Conservation (phyloP, 2,329 filamentous ascomycete genomes). For the Didymella lethalis region DNA sequence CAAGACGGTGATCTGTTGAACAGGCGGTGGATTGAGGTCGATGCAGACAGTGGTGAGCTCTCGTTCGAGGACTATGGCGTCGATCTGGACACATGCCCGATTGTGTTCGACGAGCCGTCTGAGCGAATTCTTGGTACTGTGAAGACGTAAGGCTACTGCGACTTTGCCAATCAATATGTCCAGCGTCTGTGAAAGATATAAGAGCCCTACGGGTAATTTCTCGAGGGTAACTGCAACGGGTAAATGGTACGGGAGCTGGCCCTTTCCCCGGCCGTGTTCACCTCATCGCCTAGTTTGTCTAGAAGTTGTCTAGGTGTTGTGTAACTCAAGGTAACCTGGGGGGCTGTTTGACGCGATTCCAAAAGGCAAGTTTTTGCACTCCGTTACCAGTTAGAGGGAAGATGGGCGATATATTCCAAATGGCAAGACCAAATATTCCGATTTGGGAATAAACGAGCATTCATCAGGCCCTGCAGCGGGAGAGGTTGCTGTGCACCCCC, state of each 20-base stretch:
- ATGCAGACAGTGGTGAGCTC: constrained; percentile 22
- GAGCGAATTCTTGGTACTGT: constrained; percentile 21
- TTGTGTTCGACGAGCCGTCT: constrained; percentile 24
- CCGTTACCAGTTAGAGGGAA: not conserved
- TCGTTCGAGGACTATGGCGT: constrained; percentile 30
- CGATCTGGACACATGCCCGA: constrained; percentile 22
- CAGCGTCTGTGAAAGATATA: not conserved
- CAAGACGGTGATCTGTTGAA: constrained; percentile 33
- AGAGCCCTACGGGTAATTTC: not conserved
- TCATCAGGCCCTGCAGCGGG: too few relatives aligned
- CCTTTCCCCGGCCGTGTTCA: not conserved
- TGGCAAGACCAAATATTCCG: not conserved
- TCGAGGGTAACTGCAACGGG: not conserved
- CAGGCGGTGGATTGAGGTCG: constrained; percentile 30
- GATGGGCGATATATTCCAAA: not conserved
- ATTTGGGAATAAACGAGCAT: too few relatives aligned
- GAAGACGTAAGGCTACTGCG: not conserved
- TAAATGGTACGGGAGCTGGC: not conserved
- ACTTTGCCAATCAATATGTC: not conserved
- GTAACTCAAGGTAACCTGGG: not conserved
- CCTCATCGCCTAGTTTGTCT: not conserved
- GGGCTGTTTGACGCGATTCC: not conserved
- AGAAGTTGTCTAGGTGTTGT: constrained; percentile 4
- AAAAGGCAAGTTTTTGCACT: not conserved
- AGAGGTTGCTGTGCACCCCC: too few relatives aligned